Evolutionary conservation across 2,329 filamentous ascomycete genomes (phyloP).

Genomic region (Monosporascus cannonballus): DNA sequence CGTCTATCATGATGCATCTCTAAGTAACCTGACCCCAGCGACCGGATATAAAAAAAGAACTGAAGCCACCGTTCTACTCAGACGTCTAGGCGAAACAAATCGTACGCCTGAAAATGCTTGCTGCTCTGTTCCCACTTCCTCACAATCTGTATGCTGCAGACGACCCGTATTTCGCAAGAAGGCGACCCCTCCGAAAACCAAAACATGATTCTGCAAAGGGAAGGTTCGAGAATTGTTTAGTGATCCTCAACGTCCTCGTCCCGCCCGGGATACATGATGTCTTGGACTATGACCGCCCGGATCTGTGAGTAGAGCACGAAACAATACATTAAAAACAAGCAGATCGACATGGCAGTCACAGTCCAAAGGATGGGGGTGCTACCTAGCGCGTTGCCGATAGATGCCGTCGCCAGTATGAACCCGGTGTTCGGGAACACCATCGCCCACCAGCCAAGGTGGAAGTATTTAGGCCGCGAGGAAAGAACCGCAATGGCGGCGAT

Average conservation of each 20-base stretch:
- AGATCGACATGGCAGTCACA: constrained; percentile 43
- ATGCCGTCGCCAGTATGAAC: constrained; percentile 51
- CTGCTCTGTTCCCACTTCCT: too few species aligned
- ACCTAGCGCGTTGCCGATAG: constrained; percentile 42
- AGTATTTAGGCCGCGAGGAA: constrained; percentile 40
- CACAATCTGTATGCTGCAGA: too few species aligned
- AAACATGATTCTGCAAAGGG: too few species aligned
- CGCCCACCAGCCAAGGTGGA: constrained; percentile 60
- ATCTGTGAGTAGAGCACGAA: constrained; percentile 40
- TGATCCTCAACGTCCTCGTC: constrained; percentile 49
- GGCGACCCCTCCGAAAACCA: too few species aligned
- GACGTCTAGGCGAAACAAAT: too few species aligned
- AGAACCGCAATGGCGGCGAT: constrained; percentile 42
- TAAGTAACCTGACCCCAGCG: too few species aligned
- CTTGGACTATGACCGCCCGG: constrained; percentile 41
- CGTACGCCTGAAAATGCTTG: too few species aligned
- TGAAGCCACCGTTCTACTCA: too few species aligned
- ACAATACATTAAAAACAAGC: constrained; percentile 33
- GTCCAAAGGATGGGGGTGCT: constrained; percentile 42
- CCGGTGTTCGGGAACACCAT: constrained; percentile 58
- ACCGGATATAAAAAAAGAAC: too few species aligned
- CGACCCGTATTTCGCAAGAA: too few species aligned
- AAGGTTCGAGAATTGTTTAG: constrained; percentile 10
- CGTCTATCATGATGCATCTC: too few species aligned
- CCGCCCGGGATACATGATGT: constrained; percentile 50